Evolutionary conservation across 176 grass and related monocot species (phyloP).

Genomic region (Hsuehochloa calcarea): DNA sequence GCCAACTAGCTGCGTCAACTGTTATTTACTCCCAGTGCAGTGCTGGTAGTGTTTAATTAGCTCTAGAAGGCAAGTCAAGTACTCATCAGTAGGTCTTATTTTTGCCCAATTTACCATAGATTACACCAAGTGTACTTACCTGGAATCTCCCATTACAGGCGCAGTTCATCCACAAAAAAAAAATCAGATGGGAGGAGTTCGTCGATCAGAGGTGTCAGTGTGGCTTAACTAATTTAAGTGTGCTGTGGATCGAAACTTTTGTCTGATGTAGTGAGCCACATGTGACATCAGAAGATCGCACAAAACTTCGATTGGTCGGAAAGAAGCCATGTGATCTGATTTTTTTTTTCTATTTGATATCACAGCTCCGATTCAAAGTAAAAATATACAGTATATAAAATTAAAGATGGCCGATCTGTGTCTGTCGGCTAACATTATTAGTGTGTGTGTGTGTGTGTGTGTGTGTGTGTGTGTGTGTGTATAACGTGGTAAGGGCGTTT

Average conservation of each 20-base stretch:
- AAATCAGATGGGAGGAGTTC: neutral
- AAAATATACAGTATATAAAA: neutral
- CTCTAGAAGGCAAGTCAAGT: neutral
- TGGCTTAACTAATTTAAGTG: conserved; percentile 4
- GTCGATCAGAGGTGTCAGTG: neutral
- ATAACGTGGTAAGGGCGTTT: conserved; percentile 6
- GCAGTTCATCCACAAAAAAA: neutral
- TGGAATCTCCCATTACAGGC: neutral
- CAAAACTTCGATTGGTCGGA: conserved; percentile 40
- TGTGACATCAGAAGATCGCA: conserved; percentile 31
- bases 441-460: too few relatives aligned
- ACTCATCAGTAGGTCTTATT: neutral
- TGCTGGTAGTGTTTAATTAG: neutral
- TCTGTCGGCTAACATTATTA: neutral
- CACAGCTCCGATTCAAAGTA: neutral
- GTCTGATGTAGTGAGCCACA: conserved; percentile 14
- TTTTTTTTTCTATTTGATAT: neutral
- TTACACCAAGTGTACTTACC: neutral
- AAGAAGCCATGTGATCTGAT: conserved; percentile 18
- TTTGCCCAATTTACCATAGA: neutral
- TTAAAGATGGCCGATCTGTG: neutral
- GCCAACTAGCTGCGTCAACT: neutral
- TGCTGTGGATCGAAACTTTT: conserved; percentile 20
- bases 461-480: too few relatives aligned
- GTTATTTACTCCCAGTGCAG: neutral